Evolutionary conservation across 2,329 filamentous ascomycete genomes (phyloP), one percentile per base, ranked within the genome.

Genomic region (Stagonosporopsis tanaceti): DNA sequence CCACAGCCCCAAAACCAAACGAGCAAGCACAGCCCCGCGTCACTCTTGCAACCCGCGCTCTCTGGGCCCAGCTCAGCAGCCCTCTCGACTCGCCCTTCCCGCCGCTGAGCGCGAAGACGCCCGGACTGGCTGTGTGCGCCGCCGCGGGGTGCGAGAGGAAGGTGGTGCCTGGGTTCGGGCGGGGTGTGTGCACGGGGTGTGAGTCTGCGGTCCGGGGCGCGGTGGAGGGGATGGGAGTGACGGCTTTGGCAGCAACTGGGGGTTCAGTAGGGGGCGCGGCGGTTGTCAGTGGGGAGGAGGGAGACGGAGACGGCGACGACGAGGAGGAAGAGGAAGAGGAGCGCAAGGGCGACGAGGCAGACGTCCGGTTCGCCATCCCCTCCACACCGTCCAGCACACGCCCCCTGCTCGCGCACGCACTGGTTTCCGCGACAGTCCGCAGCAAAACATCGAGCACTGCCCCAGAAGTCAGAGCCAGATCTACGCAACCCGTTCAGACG

Each of bases 81-180:
- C 54, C 48, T 1, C 37, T 52, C 8, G 47, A 51, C 24, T 37
- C 46, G 6, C 3, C 27, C 0, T 1, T 25, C 9, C 38, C 42
- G 9, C 54, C 32, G 3, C 20, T 48, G 6, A 57, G 47, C 27
- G 48, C 38, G 4, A 47, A 48, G 11, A 57, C 54, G 24, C 47
- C 54, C 5, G 54, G 48, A 4, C 44, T 52, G 4, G 15, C 24
- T 11, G 12, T 9, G 1, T 57, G 54, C 20, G 30, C 17, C 11
- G 24, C 27, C 2, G 28, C 17, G 1, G 30, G 20, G 9, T 57
- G 54, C 20, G 9, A 0, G 9, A 11, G 2, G n/a, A 52, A 39
- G 15, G 38, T 48, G 4, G 17, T 52, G 0, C 47, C 48, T 5
- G 38, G 42, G 1, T 48, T 52, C n/a, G 54, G 48, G 20, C 44